Base-by-base conservation (phyloP, 176 grass and related monocot species). In the Carex cristatella region DNA sequence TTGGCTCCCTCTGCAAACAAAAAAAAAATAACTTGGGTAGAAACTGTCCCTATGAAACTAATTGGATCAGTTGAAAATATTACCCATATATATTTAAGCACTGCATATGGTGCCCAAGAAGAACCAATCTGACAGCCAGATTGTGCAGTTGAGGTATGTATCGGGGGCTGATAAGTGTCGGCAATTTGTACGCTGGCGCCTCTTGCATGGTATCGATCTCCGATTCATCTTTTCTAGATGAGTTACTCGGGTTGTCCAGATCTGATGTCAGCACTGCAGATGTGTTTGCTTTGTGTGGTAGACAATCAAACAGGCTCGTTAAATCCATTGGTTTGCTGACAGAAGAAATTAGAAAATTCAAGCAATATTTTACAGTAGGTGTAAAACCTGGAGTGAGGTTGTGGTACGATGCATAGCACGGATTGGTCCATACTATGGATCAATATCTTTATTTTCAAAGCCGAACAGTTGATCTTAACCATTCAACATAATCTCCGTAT, bases 41-140 rank as follows among this genome's bases (percentile, higher is more conserved):
- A 62, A 44, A 27, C 63, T 62, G 68, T 69, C 32, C 31, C 48
- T 37, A 63, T 49, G 2, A 54, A 32, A 80, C 54, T 90, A 10
- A 40, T n/a, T 60, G 33, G 3, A 16, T 78, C 8, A 0, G 51
- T 56, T 71, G 60, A 83, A 55, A 53, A 74, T 69, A 61, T 18
- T 38, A 97, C 89, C 89, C 91, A 69, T 91, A 97, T 72, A 90
- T 97, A 63, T 85, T 77, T 23, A 87, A 32, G 48, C 90, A 93
- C 51, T 88, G 84, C 49, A 79, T 83, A 67, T 91, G 88, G 49
- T 77, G 55, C 71, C 91, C 89, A 69, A 87, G 72, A 73, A 86
- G 84, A 76, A 91, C 79, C 42, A 92, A 81, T 89, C 87, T 88
- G 74, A 81, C 28, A 62, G 83, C 72, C 32, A 91, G 83, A 73